phyloP scores from a whole-genome alignment of 768 basidiomycete genomes.

The Russula lepida region DNA sequence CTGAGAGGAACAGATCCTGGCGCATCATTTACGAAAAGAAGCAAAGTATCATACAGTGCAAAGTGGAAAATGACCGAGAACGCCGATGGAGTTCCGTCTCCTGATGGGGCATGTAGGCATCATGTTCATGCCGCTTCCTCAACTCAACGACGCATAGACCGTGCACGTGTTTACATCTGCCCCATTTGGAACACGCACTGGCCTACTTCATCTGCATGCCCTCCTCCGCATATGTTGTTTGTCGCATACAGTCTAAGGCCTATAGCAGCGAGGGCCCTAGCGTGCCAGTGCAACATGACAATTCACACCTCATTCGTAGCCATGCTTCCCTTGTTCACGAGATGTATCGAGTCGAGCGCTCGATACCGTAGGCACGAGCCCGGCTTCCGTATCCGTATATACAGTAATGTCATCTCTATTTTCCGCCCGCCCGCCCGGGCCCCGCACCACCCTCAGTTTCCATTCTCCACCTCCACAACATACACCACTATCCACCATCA shows the following conservation, averaged over 20 bases:
- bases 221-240: conserved; percentile 53
- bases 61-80: background rate
- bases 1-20: too few relatives aligned
- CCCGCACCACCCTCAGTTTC: background rate
- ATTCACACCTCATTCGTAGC: conserved; percentile 33
- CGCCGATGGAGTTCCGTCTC: conserved; percentile 5
- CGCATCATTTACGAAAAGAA: background rate
- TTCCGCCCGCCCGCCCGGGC: background rate
- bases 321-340: conserved; percentile 34
- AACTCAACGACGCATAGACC: conserved; percentile 35
- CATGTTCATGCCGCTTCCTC: conserved; percentile 36
- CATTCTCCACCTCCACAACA: background rate
- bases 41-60: background rate
- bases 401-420: too few relatives aligned
- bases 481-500: background rate
- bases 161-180: conserved; percentile 38
- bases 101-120: conserved; percentile 25
- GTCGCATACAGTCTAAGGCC: conserved; percentile 44
- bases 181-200: conserved; percentile 40
- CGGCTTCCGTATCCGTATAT: too few relatives aligned
- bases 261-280: conserved; percentile 49
- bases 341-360: conserved; percentile 30
- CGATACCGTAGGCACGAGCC: too few relatives aligned
- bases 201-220: conserved; percentile 57
- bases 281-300: conserved; percentile 50